Evolutionary conservation across 164 flowering plant genomes (phyloP).

Genomic region (Tetrastigma voinierianum): DNA sequence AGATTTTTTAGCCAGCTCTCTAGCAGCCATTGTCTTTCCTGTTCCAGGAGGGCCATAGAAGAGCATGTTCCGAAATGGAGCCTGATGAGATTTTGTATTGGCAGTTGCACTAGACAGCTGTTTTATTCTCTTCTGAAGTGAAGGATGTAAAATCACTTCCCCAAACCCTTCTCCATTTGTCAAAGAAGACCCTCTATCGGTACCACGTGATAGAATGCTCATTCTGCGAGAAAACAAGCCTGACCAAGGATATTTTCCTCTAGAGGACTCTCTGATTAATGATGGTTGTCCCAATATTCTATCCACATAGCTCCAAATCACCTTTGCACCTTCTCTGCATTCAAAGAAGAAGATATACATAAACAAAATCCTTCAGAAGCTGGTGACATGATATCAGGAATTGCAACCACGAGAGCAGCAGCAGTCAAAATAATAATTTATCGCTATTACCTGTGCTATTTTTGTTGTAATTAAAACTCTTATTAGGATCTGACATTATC

Average conservation of each 20-base stretch:
- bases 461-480: too few relatives aligned
- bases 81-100: constrained; percentile 90
- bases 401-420: too few relatives aligned
- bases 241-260: constrained; percentile 97
- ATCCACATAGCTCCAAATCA: constrained; percentile 92
- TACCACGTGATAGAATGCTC: constrained; percentile 40
- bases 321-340: constrained; percentile 96
- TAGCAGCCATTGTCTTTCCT: constrained; percentile 99
- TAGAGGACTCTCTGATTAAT: constrained; percentile 88
- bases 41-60: constrained; percentile 99
- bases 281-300: constrained; percentile 98
- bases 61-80: constrained; percentile 95
- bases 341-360: constrained; percentile 9
- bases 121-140: constrained; percentile 77
- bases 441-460: too few relatives aligned
- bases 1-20: constrained; percentile 91
- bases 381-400: too few relatives aligned
- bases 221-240: constrained; percentile 56
- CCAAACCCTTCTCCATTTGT: constrained; percentile 74
- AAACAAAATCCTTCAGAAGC: constrained; percentile 1
- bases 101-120: constrained; percentile 94
- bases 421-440: too few relatives aligned
- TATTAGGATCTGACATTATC: too few relatives aligned
- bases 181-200: constrained; percentile 30
- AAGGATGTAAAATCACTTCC: constrained; percentile 82